Evolutionary conservation across 2,329 filamentous ascomycete genomes (phyloP).

Genomic region (Colletotrichum falcatum): DNA sequence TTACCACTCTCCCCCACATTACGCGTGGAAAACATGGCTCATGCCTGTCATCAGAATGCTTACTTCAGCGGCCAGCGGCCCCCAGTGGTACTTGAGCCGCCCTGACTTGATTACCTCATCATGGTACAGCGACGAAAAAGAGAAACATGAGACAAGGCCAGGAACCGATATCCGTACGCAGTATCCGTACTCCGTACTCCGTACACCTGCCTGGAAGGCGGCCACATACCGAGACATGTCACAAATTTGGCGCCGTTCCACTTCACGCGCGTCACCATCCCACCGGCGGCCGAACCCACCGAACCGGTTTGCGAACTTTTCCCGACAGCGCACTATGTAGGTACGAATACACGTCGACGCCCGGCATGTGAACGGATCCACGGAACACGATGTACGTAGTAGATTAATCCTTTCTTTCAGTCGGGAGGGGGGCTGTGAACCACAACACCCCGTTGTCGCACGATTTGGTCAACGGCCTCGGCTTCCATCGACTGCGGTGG

Average conservation of each 20-base stretch:
- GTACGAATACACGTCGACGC: background rate
- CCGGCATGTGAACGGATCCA: background rate
- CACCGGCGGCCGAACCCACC: background rate
- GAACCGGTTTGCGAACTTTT: background rate
- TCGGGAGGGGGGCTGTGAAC: constrained; percentile 1
- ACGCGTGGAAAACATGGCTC: constrained; percentile 23
- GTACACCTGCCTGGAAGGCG: constrained; percentile 3
- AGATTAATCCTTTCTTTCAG: background rate
- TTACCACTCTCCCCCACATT: background rate
- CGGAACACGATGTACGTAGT: constrained; percentile 1
- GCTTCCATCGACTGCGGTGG: constrained; percentile 23
- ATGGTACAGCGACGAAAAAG: background rate
- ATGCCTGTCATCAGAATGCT: constrained; percentile 16
- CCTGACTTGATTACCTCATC: constrained; percentile 21
- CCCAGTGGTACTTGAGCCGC: constrained; percentile 2
- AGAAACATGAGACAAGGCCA: constrained; percentile 13
- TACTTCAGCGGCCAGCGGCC: constrained; percentile 27
- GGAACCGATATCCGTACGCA: no score
- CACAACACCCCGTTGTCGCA: constrained; percentile 14
- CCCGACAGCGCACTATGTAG: background rate
- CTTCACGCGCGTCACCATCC: constrained; percentile 2
- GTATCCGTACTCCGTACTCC: no score
- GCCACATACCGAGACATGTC: constrained; percentile 12
- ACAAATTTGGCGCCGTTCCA: constrained; percentile 1
- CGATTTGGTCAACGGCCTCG: constrained; percentile 20